These are phyloP conservation scores for Aphanomyces cochlioides DNA, from an alignment of 352 stramenopile genomes.

Conservation along the genomic window DNA sequence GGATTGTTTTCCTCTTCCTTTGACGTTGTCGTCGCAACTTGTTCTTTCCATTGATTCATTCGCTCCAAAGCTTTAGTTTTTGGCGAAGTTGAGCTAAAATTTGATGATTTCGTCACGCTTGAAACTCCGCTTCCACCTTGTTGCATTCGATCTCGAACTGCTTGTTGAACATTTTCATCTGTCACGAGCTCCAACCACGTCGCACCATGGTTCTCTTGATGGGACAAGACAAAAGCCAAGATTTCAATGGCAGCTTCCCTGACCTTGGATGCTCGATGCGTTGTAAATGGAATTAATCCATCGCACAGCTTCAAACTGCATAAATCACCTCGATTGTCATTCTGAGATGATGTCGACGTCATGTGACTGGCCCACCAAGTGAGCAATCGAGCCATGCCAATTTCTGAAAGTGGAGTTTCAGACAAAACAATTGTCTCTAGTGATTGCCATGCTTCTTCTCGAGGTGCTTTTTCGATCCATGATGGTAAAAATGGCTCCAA, in stretches of 20 bases:
- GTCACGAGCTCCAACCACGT: neutral
- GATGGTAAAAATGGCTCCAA: no score
- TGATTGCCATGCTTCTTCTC: no score
- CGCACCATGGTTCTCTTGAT: neutral
- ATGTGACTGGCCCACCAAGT: neutral
- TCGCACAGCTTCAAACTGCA: constrained; percentile 17
- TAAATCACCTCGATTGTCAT: neutral
- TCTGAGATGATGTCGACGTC: neutral
- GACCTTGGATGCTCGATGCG: constrained; percentile 21
- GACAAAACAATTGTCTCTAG: no score
- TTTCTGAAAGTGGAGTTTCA: neutral
- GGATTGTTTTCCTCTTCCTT: neutral
- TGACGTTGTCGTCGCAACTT: neutral
- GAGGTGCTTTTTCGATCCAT: no score
- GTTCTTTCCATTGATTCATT: neutral
- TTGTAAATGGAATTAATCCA: neutral
- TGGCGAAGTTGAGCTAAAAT: neutral
- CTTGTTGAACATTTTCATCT: neutral
- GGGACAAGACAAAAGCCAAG: neutral
- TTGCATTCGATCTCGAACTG: neutral
- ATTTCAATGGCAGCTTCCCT: constrained; percentile 1
- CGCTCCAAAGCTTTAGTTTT: neutral
- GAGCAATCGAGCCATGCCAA: constrained; percentile 12
- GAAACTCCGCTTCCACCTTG: no score
- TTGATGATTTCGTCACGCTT: no score